Percentiles rank a stretch among this genome's conserved stretches.
phyloP scores from a whole-genome alignment of 2,329 filamentous ascomycete species.

The Fusarium agapanthi region DNA sequence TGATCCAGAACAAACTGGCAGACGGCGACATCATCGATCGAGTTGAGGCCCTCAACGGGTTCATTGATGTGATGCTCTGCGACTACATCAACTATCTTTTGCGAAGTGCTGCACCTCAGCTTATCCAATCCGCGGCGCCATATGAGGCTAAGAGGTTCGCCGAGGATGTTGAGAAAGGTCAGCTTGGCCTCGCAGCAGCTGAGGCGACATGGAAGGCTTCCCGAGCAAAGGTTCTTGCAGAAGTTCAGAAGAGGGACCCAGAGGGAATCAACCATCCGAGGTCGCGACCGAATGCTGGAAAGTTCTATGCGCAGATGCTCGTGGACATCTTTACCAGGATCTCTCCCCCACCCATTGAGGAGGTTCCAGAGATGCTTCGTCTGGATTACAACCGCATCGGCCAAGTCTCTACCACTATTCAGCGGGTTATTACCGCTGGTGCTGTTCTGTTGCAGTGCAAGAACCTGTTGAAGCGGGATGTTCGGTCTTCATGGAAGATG shows the following conservation, averaged over 20 bases:
- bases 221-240: conserved; percentile 69
- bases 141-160: conserved; percentile 81
- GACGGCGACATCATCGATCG: conserved; percentile 76
- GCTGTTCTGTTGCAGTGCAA: conserved; percentile 83
- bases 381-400: conserved; percentile 72
- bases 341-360: conserved; percentile 59
- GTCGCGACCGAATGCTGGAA: conserved; percentile 71
- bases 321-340: conserved; percentile 78
- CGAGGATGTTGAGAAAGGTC: conserved; percentile 67
- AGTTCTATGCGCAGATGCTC: conserved; percentile 79
- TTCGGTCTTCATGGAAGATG: conserved; percentile 78
- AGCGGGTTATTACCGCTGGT: conserved; percentile 74
- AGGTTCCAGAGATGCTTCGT: conserved; percentile 77
- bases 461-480: conserved; percentile 83
- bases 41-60: conserved; percentile 76
- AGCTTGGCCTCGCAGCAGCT: conserved; percentile 65
- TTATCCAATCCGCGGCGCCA: conserved; percentile 74
- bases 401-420: conserved; percentile 49
- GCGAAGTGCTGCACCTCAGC: conserved; percentile 73
- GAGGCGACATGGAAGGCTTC: conserved; percentile 73
- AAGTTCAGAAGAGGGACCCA: conserved; percentile 74
- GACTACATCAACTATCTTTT: conserved; percentile 87
- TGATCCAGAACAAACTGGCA: conserved; percentile 69
- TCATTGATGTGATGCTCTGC: conserved; percentile 80
- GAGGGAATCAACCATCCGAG: conserved; percentile 70